Evolutionary conservation across 2,329 filamentous ascomycete genomes (phyloP).

Genomic region (Aureobasidium melanogenum): DNA sequence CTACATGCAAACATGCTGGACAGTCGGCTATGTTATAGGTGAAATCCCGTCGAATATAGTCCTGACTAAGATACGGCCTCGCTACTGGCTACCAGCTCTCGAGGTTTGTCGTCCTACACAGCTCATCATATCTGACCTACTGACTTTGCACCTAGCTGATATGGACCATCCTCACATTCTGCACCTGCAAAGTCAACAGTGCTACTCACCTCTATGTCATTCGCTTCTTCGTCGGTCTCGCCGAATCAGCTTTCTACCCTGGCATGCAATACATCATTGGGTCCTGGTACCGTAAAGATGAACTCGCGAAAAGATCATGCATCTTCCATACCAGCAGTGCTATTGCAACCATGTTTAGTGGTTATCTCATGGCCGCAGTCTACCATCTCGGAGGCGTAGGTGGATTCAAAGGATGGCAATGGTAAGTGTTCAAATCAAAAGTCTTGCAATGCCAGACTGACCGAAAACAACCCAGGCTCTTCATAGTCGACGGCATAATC

Average conservation of each 20-base stretch:
- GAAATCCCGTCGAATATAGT: conserved; percentile 42
- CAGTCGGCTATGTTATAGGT: conserved; percentile 50
- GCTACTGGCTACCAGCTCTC: neutral
- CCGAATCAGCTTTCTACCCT: conserved; percentile 44
- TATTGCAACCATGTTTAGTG: conserved; percentile 39
- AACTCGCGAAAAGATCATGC: conserved; percentile 44
- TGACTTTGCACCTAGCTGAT: conserved; percentile 14
- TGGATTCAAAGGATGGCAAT: neutral
- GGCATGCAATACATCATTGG: conserved; percentile 46
- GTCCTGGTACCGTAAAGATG: conserved; percentile 42
- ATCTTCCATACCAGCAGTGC: conserved; percentile 44
- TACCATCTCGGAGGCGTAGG: neutral
- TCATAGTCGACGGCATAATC: conserved; percentile 28
- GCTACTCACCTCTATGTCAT: conserved; percentile 37
- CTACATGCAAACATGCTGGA: conserved; percentile 49
- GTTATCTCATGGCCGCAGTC: conserved; percentile 29
- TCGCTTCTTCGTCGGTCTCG: conserved; percentile 43
- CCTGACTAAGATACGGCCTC: neutral
- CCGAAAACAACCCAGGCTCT: neutral
- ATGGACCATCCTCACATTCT: conserved; percentile 43
- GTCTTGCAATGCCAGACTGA: neutral
- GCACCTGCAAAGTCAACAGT: conserved; percentile 4
- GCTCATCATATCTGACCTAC: neutral
- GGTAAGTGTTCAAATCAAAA: neutral
- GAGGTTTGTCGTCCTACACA: neutral